Base-by-base conservation (phyloP, 176 grass and related monocot species). In the Cenchrus fungigraminus region DNA sequence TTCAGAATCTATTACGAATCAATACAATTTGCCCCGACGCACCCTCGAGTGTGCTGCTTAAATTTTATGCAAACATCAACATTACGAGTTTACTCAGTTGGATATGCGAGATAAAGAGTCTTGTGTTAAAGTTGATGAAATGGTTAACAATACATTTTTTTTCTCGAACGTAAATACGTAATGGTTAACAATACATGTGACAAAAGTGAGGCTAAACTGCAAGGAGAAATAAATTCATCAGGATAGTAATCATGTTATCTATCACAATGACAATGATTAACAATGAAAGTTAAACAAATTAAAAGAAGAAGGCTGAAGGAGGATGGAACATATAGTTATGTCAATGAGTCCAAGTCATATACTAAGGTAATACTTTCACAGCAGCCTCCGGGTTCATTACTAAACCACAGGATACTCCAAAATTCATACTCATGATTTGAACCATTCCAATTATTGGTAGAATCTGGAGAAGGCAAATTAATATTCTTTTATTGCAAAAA, bases 61-160 rank as follows among this genome's bases (percentile, higher is more conserved):
- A 69, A 40, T 22, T 19, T 1, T 10, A 9, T 34, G 29, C 72
- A 37, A 43, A 34, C 15, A 16, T 22, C 19, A n/a, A 80, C 74
- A 75, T 0, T 34, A 14, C 20, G 82, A 83, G 16, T 19, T 51
- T 60, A 42, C 25, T 25, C 52, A n/a, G 6, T 13, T 74, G 88
- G 82, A 88, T 90, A 58, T 61, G 45, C 44, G 17, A 85, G 73
- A 85, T 49, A 62, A 93, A 87, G 57, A 82, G 76, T 45, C 28
- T 83, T 82, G 25, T 12, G 31, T 80, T 50, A 88, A 52, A 85
- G 43, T 85, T 86, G 32, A 76, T 85, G 44, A 90, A 93, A 59
- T 88, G 78, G 1, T 75, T 76, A 15, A 93, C 52, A 50, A 79
- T 29, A 1, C 62, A 74, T 25, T 25, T 25, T 25, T 25, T 25